phyloP scores from a whole-genome alignment of 139 green algal genomes.

The Volvox africanus region DNA sequence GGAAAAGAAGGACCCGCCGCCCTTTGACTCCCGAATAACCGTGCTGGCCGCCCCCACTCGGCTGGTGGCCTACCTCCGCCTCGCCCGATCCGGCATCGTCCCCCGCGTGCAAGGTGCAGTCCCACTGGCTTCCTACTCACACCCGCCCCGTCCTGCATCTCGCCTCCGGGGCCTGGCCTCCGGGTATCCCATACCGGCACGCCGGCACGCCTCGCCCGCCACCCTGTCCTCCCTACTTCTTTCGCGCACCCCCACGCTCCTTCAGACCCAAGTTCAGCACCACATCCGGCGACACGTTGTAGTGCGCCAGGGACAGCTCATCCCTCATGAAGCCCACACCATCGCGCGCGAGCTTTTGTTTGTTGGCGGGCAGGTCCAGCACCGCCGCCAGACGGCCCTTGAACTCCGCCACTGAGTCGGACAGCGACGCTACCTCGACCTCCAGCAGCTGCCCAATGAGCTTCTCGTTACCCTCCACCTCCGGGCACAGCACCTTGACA shows the following conservation, averaged over 20 bases:
- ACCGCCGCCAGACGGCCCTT: conserved; percentile 78
- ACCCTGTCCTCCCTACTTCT: conserved; percentile 64
- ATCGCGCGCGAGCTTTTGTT: conserved; percentile 78
- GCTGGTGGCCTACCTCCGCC: too few relatives aligned
- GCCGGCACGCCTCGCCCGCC: too few relatives aligned
- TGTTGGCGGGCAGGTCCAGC: conserved; percentile 77
- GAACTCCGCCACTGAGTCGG: conserved; percentile 69
- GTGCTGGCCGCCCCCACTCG: too few relatives aligned
- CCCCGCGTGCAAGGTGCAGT: too few relatives aligned
- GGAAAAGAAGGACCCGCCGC: too few relatives aligned
- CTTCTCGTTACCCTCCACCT: conserved; percentile 76
- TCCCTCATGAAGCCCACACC: conserved; percentile 82
- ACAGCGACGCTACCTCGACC: conserved; percentile 79
- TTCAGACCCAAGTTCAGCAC: conserved; percentile 80
- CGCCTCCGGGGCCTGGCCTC: too few relatives aligned
- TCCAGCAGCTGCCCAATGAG: conserved; percentile 86
- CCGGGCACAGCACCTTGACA: conserved; percentile 65
- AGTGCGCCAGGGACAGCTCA: conserved; percentile 83
- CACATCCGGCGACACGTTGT: conserved; percentile 83
- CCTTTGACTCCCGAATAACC: too few relatives aligned
- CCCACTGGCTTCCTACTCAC: too few relatives aligned
- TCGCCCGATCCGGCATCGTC: too few relatives aligned
- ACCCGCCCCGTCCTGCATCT: too few relatives aligned
- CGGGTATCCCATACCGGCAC: too few relatives aligned
- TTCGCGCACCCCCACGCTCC: conserved; percentile 76